phyloP scores from a whole-genome alignment of 805 yeast species.

The Yarrowia osloensis region DNA sequence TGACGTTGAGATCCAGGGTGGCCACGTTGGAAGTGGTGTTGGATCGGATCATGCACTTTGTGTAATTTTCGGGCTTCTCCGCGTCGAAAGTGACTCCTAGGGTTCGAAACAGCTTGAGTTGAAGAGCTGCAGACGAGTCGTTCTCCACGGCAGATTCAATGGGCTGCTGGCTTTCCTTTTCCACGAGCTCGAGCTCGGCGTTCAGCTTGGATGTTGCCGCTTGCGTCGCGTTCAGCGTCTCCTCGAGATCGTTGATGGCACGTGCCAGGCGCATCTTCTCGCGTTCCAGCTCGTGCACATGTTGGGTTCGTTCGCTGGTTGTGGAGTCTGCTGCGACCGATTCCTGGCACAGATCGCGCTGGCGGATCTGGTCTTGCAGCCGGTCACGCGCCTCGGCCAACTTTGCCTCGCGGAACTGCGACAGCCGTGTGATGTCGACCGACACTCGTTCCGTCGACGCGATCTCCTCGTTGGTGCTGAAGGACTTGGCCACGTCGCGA shows the following conservation, averaged over 20 bases:
- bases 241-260: slow-evolving; percentile 39
- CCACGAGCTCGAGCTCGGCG: slow-evolving; percentile 34
- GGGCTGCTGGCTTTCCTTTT: slow-evolving; percentile 32
- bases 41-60: slow-evolving; percentile 36
- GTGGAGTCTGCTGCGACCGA: slow-evolving; percentile 32
- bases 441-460: slow-evolving; percentile 16
- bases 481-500: slow-evolving; percentile 18
- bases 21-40: slow-evolving; percentile 34
- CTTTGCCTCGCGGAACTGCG: slow-evolving; percentile 6
- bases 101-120: slow-evolving; percentile 36
- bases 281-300: slow-evolving; percentile 35
- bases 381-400: slow-evolving; percentile 23
- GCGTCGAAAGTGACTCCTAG: slow-evolving; percentile 37
- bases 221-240: slow-evolving; percentile 33
- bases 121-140: slow-evolving; percentile 32
- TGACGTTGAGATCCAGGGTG: slow-evolving; percentile 39
- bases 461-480: slow-evolving; percentile 22
- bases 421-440: slow-evolving; percentile 2
- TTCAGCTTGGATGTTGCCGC: slow-evolving; percentile 34
- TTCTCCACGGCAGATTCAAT: slow-evolving; percentile 15
- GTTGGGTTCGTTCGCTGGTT: slow-evolving; percentile 33
- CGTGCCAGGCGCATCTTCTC: slow-evolving; percentile 40
- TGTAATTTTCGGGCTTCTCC: slow-evolving; percentile 31
- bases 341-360: slow-evolving; percentile 36
- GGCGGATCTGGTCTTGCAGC: slow-evolving; percentile 34